phyloP scores from a whole-genome alignment of 139 green algal species.

The Picochlorum costavermella region DNA sequence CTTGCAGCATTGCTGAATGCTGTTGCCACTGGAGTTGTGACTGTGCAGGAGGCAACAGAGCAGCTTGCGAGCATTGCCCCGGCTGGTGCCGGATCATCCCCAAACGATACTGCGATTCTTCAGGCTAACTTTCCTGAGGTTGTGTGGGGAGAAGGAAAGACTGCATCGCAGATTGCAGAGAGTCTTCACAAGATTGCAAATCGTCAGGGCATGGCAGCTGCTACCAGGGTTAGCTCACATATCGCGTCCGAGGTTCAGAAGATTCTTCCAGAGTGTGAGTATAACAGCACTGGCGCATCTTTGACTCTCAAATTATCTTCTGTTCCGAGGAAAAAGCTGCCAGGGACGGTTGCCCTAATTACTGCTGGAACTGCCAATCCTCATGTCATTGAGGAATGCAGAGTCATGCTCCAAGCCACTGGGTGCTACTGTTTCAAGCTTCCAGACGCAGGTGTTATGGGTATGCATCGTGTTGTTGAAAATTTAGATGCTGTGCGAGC shows the following conservation, averaged over 20 bases:
- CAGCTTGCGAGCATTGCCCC: constrained; percentile 16
- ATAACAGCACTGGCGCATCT: constrained; percentile 34
- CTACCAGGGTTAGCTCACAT: constrained; percentile 45
- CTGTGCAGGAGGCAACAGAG: constrained; percentile 12
- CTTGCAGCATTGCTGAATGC: constrained; percentile 24
- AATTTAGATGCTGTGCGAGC: constrained; percentile 42
- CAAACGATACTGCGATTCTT: too few relatives aligned
- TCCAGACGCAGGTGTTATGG: constrained; percentile 47
- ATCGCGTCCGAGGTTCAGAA: constrained; percentile 11
- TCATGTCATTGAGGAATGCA: constrained; percentile 56
- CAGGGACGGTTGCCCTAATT: constrained; percentile 62
- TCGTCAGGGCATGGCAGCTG: constrained; percentile 42
- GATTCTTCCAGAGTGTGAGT: constrained; percentile 32
- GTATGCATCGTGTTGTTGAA: constrained; percentile 41
- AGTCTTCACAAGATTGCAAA: constrained; percentile 34
- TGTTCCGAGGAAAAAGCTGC: constrained; percentile 39
- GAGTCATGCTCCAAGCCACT: constrained; percentile 47
- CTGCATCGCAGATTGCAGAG: constrained; percentile 32
- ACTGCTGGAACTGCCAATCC: constrained; percentile 55
- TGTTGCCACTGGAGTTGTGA: constrained; percentile 20
- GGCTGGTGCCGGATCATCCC: neutral
- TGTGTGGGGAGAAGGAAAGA: constrained; percentile 50
- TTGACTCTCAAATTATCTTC: constrained; percentile 22
- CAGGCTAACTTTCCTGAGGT: constrained; percentile 51
- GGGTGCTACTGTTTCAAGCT: constrained; percentile 56